These are phyloP conservation scores for Solanum hybrid DNA, from an alignment of 305 asterid species.

Conservation along the genomic window DNA sequence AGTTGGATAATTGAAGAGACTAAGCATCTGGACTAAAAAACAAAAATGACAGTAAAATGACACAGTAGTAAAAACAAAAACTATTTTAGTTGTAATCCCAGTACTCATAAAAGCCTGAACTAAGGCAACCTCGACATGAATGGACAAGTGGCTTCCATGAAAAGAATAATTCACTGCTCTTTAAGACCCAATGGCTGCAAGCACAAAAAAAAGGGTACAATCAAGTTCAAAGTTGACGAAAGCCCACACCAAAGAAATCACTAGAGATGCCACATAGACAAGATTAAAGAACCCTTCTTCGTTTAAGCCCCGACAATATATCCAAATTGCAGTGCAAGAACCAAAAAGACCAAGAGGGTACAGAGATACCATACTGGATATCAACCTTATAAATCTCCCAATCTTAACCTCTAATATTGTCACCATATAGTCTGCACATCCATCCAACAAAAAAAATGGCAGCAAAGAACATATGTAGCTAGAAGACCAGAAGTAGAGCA, in stretches of 20 bases:
- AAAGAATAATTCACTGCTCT: no score
- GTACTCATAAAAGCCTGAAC: no score
- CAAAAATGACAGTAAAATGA: neutral
- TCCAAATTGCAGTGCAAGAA: neutral
- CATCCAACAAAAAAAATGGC: neutral
- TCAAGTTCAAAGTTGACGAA: no score
- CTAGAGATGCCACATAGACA: no score
- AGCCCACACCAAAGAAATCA: no score
- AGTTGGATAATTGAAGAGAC: neutral
- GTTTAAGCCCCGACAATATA: no score
- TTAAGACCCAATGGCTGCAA: no score
- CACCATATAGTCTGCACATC: neutral
- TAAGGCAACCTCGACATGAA: no score
- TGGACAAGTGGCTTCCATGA: no score
- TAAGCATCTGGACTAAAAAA: neutral
- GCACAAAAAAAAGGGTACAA: no score
- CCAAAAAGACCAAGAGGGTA: neutral
- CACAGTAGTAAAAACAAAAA: no score
- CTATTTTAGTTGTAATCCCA: neutral
- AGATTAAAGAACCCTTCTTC: no score
- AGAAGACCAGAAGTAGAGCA: neutral
- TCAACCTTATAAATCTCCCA: neutral
- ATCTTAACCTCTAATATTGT: neutral
- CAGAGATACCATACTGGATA: neutral
- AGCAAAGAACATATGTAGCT: neutral